Conservation (phyloP, 176 grass and related monocot genomes). For the Dactylis glomerata region DNA sequence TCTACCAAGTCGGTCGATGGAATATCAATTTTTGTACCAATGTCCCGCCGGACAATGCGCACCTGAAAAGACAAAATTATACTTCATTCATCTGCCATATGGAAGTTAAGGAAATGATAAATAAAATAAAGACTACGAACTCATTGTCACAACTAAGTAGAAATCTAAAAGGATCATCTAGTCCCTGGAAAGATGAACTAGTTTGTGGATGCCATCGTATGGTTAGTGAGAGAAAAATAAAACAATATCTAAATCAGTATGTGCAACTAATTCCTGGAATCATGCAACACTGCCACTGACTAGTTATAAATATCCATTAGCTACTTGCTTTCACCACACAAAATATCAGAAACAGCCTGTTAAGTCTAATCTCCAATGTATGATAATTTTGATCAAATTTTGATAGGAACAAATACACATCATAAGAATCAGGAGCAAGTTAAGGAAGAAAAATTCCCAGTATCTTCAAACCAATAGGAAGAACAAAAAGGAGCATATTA, state of each 20-base stretch:
- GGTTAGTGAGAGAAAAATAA: background rate
- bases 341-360: background rate
- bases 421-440: background rate
- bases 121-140: constrained; percentile 9
- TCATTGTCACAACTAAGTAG: background rate
- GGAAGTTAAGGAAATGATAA: background rate
- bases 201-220: background rate
- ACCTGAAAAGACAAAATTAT: constrained; percentile 42
- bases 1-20: constrained; percentile 62
- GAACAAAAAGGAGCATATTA: background rate
- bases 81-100: background rate
- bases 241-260: background rate
- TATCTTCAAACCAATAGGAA: background rate
- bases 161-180: background rate
- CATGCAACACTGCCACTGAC: background rate
- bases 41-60: constrained; percentile 75
- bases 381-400: background rate
- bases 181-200: background rate
- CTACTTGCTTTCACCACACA: constrained; percentile 16
- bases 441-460: background rate
- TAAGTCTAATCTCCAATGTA: background rate
- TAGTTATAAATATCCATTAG: constrained; percentile 8
- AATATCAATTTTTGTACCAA: constrained; percentile 74
- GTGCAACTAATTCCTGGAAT: background rate
- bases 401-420: background rate